Base-by-base conservation (phyloP, 2,329 filamentous ascomycete genomes). In the Lecanicillium sp. region DNA sequence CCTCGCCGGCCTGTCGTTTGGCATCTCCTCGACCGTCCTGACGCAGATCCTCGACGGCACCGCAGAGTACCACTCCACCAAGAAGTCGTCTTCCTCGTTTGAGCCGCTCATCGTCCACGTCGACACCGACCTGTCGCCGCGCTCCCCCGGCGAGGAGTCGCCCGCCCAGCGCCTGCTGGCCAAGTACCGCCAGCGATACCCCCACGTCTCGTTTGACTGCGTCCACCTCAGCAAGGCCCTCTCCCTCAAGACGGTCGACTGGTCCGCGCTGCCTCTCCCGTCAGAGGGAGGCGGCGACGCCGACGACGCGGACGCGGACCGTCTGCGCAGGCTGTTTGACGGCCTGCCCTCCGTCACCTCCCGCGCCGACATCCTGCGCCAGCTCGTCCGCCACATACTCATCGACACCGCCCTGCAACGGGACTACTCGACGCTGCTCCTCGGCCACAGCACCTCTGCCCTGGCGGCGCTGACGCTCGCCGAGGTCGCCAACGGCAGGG, bases 401-500 rank as follows among this genome's bases (percentile, higher is more conserved):
- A 66, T 87, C 36, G 65, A 76, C 32, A 66, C 77, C 32, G 84
- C 85, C 9, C 70, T 74, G 44, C 58, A 65, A 13, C 62, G 71
- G 19, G 62, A 55, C 11, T 92, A 81, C 56, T 75, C 82, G 46
- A 79, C 79, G 11, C 72, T 97, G 30, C 62, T 97, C 2, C 82
- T 92, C 60, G 89, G 86, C 17, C 81, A 90, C 61, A 94, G 79
- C 48, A 95, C 92, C 15, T 96, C 88, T 5, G 77, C 81, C 13
- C 77, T 98, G 20, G 90, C 92, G 4, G 87, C 90, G 49, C 80
- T 87, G 52, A 86, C 87, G 1, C 75, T 98, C 12, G 72, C 87
- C 6, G 87, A 92, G 62, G 88, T 90, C 3, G 88, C 90, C 17
- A 96, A 95, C 62, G 92, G 92, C 2, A 76, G 90, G 35, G 92